Evolutionary conservation across 2,329 filamentous ascomycete genomes (phyloP).

Genomic region (Sclerotinia glacialis): DNA sequence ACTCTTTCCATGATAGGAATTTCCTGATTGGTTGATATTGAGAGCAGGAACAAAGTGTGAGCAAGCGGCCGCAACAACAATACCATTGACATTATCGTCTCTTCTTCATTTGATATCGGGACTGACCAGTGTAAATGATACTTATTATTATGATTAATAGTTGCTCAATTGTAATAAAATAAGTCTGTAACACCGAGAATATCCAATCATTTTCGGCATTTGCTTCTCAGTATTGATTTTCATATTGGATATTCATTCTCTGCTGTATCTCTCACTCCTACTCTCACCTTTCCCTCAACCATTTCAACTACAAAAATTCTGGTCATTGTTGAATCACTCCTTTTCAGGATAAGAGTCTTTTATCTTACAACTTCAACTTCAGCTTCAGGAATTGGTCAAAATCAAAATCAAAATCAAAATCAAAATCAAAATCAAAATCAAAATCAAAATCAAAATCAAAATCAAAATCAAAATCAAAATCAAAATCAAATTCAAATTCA

Average conservation of each 20-base stretch:
- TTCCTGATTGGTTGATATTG: not conserved
- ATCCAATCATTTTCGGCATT: not conserved
- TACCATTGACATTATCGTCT: not conserved
- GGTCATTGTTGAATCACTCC: not conserved
- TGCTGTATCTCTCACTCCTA: no score
- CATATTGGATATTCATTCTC: not conserved
- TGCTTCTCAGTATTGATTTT: not conserved
- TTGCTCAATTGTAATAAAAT: not conserved
- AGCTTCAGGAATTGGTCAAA: not conserved
- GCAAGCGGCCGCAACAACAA: not conserved
- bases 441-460: not conserved
- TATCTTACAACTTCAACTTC: not conserved
- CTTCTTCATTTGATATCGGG: not conserved
- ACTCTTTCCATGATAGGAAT: not conserved
- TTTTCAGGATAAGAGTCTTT: not conserved
- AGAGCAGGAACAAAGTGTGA: not conserved
- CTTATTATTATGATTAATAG: no score
- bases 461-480: not conserved
- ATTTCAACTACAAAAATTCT: no score
- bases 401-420: no score
- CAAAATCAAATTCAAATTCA: no score
- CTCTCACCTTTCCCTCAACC: not conserved
- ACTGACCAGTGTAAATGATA: not conserved
- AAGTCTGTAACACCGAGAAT: not conserved
- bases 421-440: no score